These are phyloP conservation scores for Anaeramoeba flamelloides DNA, from an alignment of 78 protist genomes.

Conservation along the genomic window DNA sequence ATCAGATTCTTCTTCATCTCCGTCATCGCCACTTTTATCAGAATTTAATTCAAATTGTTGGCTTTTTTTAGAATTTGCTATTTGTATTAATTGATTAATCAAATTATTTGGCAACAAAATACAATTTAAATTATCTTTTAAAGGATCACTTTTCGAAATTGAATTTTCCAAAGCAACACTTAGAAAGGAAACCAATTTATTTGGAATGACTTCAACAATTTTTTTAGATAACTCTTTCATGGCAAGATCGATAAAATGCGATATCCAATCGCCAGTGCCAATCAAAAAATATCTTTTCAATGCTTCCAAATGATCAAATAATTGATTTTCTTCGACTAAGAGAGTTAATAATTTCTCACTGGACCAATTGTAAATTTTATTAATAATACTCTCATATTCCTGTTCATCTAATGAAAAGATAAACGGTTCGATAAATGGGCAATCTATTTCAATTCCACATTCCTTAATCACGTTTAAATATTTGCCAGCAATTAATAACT, in stretches of 20 bases:
- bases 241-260: conserved; percentile 56
- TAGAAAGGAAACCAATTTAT: neutral
- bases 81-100: conserved; percentile 24
- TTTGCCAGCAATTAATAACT: conserved; percentile 43
- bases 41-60: no score
- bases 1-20: no score
- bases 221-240: conserved; percentile 34
- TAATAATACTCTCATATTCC: conserved; percentile 17
- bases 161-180: neutral
- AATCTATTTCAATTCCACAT: conserved; percentile 22
- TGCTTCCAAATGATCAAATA: conserved; percentile 26
- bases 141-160: conserved; percentile 28
- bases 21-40: no score
- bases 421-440: conserved; percentile 1
- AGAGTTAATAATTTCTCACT: conserved; percentile 14
- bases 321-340: conserved; percentile 24
- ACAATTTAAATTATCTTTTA: conserved; percentile 38
- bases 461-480: conserved; percentile 47
- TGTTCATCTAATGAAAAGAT: neutral
- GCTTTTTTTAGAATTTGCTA: no score
- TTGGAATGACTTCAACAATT: conserved; percentile 19
- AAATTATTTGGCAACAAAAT: conserved; percentile 28
- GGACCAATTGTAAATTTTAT: conserved; percentile 32
- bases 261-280: conserved; percentile 51
- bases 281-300: conserved; percentile 50